Conservation (phyloP, 208 protist species). For the Crithidia mellificae region DNA sequence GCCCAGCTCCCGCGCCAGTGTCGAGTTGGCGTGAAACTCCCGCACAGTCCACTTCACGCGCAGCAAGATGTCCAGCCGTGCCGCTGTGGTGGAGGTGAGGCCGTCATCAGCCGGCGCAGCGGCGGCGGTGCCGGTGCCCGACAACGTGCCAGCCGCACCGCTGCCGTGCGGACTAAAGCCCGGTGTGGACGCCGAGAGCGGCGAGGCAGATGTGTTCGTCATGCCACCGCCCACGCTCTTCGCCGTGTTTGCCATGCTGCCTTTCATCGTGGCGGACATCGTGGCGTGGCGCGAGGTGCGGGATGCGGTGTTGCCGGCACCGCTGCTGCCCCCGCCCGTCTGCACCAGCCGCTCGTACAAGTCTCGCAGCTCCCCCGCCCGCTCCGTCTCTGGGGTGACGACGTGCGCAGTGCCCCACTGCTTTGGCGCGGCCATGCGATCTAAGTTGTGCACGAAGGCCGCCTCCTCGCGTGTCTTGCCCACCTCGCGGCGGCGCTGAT, state of each 20-base stretch:
- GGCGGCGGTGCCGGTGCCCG: not conserved
- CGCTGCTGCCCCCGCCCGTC: not conserved
- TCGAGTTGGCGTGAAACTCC: slow-evolving; percentile 82
- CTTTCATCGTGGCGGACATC: not conserved
- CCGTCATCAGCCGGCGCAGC: not conserved
- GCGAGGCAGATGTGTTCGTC: not conserved
- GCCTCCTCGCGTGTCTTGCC: slow-evolving; percentile 59
- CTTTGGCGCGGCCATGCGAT: slow-evolving; percentile 83
- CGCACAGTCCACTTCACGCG: slow-evolving; percentile 97
- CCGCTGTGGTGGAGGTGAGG: slow-evolving; percentile 34
- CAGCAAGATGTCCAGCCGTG: slow-evolving; percentile 95
- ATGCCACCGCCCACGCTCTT: too few relatives aligned
- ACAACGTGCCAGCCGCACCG: slow-evolving; percentile 1
- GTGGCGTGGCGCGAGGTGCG: not conserved
- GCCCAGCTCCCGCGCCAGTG: slow-evolving; percentile 88
- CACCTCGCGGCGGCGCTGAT: slow-evolving; percentile 81
- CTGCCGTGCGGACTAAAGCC: not conserved
- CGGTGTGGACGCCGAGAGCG: not conserved
- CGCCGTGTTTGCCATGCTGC: too few relatives aligned
- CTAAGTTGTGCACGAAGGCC: slow-evolving; percentile 66
- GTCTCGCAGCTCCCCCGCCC: slow-evolving; percentile 93
- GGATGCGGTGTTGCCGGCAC: not conserved
- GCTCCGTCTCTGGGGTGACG: slow-evolving; percentile 87
- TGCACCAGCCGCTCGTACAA: slow-evolving; percentile 87
- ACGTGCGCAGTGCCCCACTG: slow-evolving; percentile 84